Base-by-base conservation (phyloP, 2,329 filamentous ascomycete species). In the Tolypocladium album region DNA sequence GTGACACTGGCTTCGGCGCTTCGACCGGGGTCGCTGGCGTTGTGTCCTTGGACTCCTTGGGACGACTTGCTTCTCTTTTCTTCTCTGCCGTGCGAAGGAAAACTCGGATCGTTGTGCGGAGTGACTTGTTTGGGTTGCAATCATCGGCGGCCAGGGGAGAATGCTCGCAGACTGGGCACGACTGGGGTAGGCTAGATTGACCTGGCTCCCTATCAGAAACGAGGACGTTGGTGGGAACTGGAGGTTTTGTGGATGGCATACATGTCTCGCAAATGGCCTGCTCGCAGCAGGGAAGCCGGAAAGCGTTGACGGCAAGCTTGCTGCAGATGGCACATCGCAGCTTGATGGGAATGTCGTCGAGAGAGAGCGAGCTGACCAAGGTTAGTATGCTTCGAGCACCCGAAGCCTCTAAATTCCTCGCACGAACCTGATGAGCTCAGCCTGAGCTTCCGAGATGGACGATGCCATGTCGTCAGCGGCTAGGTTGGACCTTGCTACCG, bases 281-380 rank as follows among this genome's bases (percentile, higher is more conserved):
- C 70, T 97, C 94, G 74, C 94, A 99, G 76, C 94, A 99, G 1
- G 92, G 90, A 36, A 97, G 80, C 64, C 92, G 89, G 72, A 91
- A 96, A 11, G 93, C 90, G 72, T 97, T 95, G 64, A 96, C 79
- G 38, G 92, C 92, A 61, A 97, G 81, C 73, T 90, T 92, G 77
- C 89, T 94, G 76, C 94, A 99, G 67, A 91, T 90, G 58, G 91
- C 91, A 79, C 94, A 99, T 75, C 92, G 89, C 64, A 99, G 83
- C 80, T 96, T 97, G 69, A 92, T 91, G n/a, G 94, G 94, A 61
- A 97, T 92, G 63, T 94, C 90, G 68, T 93, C 90, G 65, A 88
- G 84, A 24, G 85, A 79, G 62, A 96, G 81, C 57, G 89, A 88
- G 72, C 91, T 95, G 70, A 22, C 60, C 58, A 17, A 34, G 9